Conservation (phyloP, 768 basidiomycete species). For the Amyloporia xantha region DNA sequence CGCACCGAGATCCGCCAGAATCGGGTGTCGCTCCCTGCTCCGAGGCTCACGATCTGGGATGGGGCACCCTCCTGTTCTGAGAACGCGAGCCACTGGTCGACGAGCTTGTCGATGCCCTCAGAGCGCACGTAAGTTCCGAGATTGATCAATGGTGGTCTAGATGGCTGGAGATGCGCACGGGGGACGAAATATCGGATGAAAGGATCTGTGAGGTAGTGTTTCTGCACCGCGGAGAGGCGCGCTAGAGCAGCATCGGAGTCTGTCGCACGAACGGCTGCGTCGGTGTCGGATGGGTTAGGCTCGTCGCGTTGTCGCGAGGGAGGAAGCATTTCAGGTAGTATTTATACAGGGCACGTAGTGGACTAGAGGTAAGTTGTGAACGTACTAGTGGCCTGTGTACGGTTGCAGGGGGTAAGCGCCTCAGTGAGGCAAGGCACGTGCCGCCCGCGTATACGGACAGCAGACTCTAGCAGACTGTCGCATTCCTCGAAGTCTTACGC, state of each 20-base stretch:
- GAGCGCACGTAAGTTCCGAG: constrained; percentile 88
- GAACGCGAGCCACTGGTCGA: constrained; percentile 55
- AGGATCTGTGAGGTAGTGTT: constrained; percentile 75
- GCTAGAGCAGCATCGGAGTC: constrained; percentile 80
- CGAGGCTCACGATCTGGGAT: constrained; percentile 89
- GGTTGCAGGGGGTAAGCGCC: no score
- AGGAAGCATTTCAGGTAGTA: constrained; percentile 10
- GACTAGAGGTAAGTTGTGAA: no score
- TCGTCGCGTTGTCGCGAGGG: neutral
- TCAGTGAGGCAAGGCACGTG: no score
- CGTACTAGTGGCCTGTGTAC: no score
- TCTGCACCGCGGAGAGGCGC: constrained; percentile 77
- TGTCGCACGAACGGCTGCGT: constrained; percentile 65
- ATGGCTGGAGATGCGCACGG: constrained; percentile 47
- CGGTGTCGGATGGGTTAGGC: constrained; percentile 33
- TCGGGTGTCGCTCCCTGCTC: constrained; percentile 92
- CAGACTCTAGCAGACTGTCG: neutral
- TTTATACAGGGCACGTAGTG: no score
- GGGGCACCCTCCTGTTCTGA: constrained; percentile 35
- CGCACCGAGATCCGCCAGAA: constrained; percentile 88
- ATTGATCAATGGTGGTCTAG: constrained; percentile 86
- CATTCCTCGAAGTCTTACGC: neutral
- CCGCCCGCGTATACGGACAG: neutral
- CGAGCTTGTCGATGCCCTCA: constrained; percentile 69
- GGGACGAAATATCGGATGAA: constrained; percentile 65